Percentiles rank a stretch among this genome's conserved stretches.
These are phyloP conservation scores for Malus orientalis DNA, from an alignment of 306 rosid genomes.

Conservation along the genomic window DNA sequence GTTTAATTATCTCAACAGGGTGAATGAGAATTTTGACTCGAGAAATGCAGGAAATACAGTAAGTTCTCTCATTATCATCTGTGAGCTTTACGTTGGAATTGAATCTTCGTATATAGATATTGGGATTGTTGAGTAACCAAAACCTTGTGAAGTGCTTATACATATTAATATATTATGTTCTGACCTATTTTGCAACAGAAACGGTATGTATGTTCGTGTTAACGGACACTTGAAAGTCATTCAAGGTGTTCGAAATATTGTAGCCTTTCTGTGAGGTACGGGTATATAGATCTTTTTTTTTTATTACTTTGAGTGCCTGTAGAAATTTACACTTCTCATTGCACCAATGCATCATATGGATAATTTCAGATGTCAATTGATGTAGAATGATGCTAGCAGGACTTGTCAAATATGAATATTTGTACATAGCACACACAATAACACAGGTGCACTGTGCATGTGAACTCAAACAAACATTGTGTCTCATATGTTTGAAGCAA, in stretches of 20 bases:
- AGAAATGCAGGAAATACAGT: slow-evolving; percentile 78
- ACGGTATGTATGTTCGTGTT: slow-evolving; percentile 60
- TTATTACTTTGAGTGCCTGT: neutral
- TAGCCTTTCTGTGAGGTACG: slow-evolving; percentile 76
- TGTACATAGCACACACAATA: neutral
- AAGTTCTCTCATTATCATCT: slow-evolving; percentile 18
- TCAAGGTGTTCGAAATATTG: slow-evolving; percentile 60
- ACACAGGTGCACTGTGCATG: neutral
- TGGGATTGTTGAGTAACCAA: neutral
- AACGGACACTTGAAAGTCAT: slow-evolving; percentile 78
- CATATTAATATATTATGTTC: neutral
- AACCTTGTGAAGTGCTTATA: neutral
- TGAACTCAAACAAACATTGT: no score
- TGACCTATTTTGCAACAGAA: slow-evolving; percentile 24
- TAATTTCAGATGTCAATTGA: neutral
- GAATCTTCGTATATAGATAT: neutral
- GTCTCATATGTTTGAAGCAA: no score
- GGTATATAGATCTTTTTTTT: neutral
- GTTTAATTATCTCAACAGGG: slow-evolving; percentile 36
- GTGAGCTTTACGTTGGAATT: neutral
- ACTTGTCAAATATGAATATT: neutral
- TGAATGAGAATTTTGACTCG: slow-evolving; percentile 63
- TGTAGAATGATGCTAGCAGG: neutral
- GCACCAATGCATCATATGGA: neutral
- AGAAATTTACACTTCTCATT: neutral